Percentiles rank a stretch among this genome's conserved stretches.
phyloP scores from a whole-genome alignment of 169 alveolate genomes.

The Plasmodium gonderi region DNA sequence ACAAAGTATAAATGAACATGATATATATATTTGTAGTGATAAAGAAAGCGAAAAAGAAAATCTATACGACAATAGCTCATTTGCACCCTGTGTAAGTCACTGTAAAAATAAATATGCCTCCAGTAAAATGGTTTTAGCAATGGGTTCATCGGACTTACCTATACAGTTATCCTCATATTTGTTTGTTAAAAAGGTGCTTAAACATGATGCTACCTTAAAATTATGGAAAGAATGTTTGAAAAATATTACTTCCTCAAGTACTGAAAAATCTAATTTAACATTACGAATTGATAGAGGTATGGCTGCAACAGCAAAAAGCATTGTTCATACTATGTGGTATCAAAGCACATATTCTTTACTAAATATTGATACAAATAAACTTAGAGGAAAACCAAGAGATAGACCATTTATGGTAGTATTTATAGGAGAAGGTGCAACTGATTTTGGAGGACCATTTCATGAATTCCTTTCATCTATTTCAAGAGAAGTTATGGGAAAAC shows the following conservation, averaged over 20 bases:
- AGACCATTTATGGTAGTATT: conserved; percentile 94
- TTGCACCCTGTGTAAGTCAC: conserved; percentile 11
- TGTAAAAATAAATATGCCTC: conserved; percentile 53
- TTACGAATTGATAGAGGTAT: conserved; percentile 82
- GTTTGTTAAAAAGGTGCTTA: conserved; percentile 74
- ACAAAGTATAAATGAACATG: neutral
- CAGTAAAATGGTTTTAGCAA: conserved; percentile 78
- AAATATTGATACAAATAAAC: conserved; percentile 76
- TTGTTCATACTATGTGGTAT: conserved; percentile 81
- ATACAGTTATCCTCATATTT: conserved; percentile 75
- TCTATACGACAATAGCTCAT: neutral
- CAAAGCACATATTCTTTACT: conserved; percentile 85
- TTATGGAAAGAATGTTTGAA: conserved; percentile 78
- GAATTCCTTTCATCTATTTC: conserved; percentile 90
- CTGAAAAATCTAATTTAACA: conserved; percentile 77
- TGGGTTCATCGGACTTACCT: conserved; percentile 83
- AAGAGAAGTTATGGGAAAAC: conserved; percentile 90
- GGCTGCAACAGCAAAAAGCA: conserved; percentile 84
- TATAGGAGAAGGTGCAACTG: conserved; percentile 94
- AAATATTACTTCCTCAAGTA: conserved; percentile 65
- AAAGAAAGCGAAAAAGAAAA: conserved; percentile 20
- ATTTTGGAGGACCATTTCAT: conserved; percentile 94
- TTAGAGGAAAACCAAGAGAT: conserved; percentile 83
- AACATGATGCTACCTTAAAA: conserved; percentile 45
- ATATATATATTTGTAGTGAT: neutral